These are phyloP conservation scores for Nannizziopsis arthrosporioides DNA, from an alignment of 2,329 filamentous ascomycete species.

Conservation along the genomic window DNA sequence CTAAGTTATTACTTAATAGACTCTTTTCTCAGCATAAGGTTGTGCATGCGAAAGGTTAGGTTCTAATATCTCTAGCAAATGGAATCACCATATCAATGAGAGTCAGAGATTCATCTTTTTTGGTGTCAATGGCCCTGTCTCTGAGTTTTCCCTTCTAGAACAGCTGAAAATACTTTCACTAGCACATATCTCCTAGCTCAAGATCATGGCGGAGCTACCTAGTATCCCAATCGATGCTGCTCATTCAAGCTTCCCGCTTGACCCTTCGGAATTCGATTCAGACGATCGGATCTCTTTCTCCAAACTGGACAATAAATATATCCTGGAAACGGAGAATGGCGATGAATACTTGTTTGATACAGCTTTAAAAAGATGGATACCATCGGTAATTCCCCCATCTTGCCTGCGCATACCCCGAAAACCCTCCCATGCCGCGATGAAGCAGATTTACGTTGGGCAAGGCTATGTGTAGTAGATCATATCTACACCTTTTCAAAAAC, in stretches of 20 bases:
- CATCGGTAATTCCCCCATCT: constrained; percentile 39
- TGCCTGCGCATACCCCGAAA: constrained; percentile 3
- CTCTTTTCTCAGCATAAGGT: too few relatives aligned
- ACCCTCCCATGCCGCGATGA: neutral
- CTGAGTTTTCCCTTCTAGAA: too few relatives aligned
- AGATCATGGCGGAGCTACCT: constrained; percentile 10
- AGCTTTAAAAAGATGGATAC: constrained; percentile 61
- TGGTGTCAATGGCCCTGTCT: too few relatives aligned
- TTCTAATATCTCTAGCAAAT: too few relatives aligned
- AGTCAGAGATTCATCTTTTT: too few relatives aligned
- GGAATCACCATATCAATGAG: too few relatives aligned
- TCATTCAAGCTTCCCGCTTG: constrained; percentile 36
- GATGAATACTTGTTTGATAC: constrained; percentile 74
- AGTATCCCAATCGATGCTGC: neutral
- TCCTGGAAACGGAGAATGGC: constrained; percentile 74
- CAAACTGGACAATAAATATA: constrained; percentile 67
- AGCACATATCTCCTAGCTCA: neutral
- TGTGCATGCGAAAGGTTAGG: too few relatives aligned
- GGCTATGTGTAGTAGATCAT: neutral
- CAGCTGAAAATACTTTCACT: too few relatives aligned
- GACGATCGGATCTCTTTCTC: constrained; percentile 81
- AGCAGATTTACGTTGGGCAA: neutral
- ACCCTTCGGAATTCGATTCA: constrained; percentile 57
- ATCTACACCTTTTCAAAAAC: neutral
- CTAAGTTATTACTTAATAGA: too few relatives aligned